phyloP scores from a whole-genome alignment of 75 land plant genomes.

The Pinus tabuliformis region DNA sequence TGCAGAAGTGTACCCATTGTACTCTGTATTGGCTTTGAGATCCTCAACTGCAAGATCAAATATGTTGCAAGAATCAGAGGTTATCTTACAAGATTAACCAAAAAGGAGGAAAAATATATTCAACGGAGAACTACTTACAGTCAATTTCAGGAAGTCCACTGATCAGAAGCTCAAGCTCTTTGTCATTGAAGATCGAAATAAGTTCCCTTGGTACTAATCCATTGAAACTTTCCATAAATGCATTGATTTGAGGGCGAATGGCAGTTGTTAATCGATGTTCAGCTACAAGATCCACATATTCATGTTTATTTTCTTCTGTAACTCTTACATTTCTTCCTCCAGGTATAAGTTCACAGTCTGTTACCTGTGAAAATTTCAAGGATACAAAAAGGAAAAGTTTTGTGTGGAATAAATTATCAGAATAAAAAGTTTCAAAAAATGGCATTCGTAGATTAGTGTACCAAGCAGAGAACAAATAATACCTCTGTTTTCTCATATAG shows the following conservation, averaged over 20 bases:
- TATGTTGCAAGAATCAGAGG: background rate
- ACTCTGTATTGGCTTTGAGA: conserved; percentile 22
- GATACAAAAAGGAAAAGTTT: conserved; percentile 11
- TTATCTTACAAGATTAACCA: background rate
- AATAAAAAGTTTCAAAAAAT: background rate
- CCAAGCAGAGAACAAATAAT: background rate
- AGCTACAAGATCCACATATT: conserved; percentile 24
- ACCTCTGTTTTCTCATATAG: conserved; percentile 50
- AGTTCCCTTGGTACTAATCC: conserved; percentile 15
- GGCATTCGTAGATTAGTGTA: background rate
- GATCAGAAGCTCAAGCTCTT: conserved; percentile 27
- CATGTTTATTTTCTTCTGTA: conserved; percentile 44
- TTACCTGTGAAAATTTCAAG: conserved; percentile 11
- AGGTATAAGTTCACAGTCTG: conserved; percentile 36
- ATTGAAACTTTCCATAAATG: conserved; percentile 24
- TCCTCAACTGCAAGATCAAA: conserved; percentile 22
- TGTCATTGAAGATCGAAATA: conserved; percentile 26
- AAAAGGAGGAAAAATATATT: background rate
- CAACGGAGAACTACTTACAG: conserved; percentile 2
- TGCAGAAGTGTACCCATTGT: conserved; percentile 14
- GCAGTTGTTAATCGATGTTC: conserved; percentile 18
- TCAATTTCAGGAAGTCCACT: conserved; percentile 30
- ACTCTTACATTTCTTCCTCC: conserved; percentile 44
- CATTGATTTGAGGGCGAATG: conserved; percentile 22
- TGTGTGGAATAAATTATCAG: background rate